phyloP scores from a whole-genome alignment of 805 yeast species.

The Starmerella davenportii region DNA sequence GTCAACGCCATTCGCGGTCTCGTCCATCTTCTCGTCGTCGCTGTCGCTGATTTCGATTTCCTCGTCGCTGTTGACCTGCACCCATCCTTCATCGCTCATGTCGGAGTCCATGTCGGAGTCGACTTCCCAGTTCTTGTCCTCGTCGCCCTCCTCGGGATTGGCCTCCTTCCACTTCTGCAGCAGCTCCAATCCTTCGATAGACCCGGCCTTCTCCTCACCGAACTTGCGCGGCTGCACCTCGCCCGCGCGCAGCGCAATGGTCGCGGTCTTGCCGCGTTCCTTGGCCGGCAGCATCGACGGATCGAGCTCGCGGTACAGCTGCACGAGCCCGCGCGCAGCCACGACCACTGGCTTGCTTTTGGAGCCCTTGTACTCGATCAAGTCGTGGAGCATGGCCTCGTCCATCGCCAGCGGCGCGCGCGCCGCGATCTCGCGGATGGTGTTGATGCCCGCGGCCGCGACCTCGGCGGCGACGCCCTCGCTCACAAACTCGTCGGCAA shows the following conservation, averaged over 20 bases:
- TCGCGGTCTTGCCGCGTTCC: slow-evolving; percentile 85
- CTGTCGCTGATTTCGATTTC: slow-evolving; percentile 24
- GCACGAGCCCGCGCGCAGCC: slow-evolving; percentile 79
- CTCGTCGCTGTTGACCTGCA: slow-evolving; percentile 37
- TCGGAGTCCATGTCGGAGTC: slow-evolving; percentile 25
- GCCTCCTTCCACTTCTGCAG: slow-evolving; percentile 69
- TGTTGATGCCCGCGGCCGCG: slow-evolving; percentile 93
- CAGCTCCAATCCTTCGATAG: slow-evolving; percentile 81
- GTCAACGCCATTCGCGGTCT: slow-evolving; percentile 20
- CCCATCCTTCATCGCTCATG: slow-evolving; percentile 46
- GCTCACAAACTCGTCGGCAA: slow-evolving; percentile 93
- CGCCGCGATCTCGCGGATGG: slow-evolving; percentile 79
- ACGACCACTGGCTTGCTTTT: slow-evolving; percentile 84
- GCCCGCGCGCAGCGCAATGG: slow-evolving; percentile 57
- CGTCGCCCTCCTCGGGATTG: slow-evolving; percentile 37
- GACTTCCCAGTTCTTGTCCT: slow-evolving; percentile 32
- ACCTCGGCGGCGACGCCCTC: slow-evolving; percentile 98
- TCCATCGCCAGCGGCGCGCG: slow-evolving; percentile 94
- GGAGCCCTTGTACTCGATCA: slow-evolving; percentile 78
- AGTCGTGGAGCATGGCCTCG: slow-evolving; percentile 68
- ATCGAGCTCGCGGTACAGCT: slow-evolving; percentile 82
- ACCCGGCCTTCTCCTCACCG: slow-evolving; percentile 41
- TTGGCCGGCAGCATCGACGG: slow-evolving; percentile 85
- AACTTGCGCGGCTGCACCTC: slow-evolving; percentile 27
- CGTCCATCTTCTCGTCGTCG: slow-evolving; percentile 28